Base-by-base conservation (phyloP, 2,329 filamentous ascomycete genomes). In the Lachnellula hyalina region DNA sequence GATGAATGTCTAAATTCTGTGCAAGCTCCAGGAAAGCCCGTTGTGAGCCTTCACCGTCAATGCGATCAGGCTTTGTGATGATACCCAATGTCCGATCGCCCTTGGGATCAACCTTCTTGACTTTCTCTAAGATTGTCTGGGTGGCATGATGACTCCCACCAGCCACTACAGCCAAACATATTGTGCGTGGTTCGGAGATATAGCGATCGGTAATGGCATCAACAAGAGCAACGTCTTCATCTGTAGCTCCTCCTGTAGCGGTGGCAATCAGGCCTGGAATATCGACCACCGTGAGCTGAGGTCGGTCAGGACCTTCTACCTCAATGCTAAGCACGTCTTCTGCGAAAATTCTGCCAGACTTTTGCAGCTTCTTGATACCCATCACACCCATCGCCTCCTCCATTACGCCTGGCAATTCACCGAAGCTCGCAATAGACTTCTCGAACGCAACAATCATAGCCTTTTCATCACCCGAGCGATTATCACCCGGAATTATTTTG, bases 401-500 rank as follows among this genome's bases (percentile, higher is more conserved):
- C 61, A 70, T 66, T 15, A 70, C 52, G 1, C 32, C 12, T 4
- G 68, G 66, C 15, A 70, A 57, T 1, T 67, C 57, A 35, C 53
- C 49, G 38, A 71, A 64, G 15, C 64, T 51, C 2, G 56, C 61
- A 23, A 68, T 65, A 1, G 56, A 57, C 15, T 62, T 41, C 2
- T 53, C 48, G 25, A 68, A 68, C 2, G n/a, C 12, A 14, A 73
- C 67, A 54, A 83, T 67, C 5, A 67, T 70, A 45, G 71, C 70
- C 66, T 81, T 75, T 1, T 82, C 78, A 25, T 71, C 69, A 54
- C 73, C 71, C 3, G 73, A 70, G 2, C 78, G 72, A 41, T 68
- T 69, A 61, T 75, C 75, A 68, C 81, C 78, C 5, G 81, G 80
- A 15, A 80, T 81, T 61, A 83, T 80, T 51, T 77, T 77, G 34